Percentiles rank a stretch among this genome's conserved stretches.
phyloP scores from a whole-genome alignment of 1,284 basidiomycete species.

The Ganoderma resinaceum region DNA sequence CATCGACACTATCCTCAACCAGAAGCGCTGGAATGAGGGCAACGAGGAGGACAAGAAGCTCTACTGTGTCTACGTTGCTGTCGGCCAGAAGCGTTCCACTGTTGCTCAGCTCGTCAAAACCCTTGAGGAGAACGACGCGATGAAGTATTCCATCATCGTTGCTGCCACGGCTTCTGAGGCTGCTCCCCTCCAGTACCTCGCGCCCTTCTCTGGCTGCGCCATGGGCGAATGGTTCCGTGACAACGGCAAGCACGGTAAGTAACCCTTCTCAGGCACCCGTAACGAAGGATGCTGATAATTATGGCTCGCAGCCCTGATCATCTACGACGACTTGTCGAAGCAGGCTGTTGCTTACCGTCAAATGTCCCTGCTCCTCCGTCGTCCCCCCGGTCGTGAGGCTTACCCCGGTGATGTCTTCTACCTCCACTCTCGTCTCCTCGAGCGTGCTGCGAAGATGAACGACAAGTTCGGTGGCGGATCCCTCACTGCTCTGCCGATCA shows the following conservation, averaged over 20 bases:
- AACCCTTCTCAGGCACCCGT: constrained; percentile 19
- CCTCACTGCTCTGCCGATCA: constrained; percentile 97
- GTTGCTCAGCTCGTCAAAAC: constrained; percentile 99
- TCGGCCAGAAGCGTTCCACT: constrained; percentile 99
- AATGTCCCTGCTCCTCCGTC: constrained; percentile 99
- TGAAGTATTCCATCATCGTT: constrained; percentile 99
- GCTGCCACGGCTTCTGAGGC: constrained; percentile 99
- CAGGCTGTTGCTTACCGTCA: constrained; percentile 99
- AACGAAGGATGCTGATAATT: background rate
- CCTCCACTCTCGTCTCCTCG: constrained; percentile 99
- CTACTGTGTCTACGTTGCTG: constrained; percentile 99
- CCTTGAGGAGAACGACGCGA: constrained; percentile 98
- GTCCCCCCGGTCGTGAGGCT: constrained; percentile 99
- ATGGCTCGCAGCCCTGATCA: constrained; percentile 79
- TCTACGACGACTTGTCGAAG: constrained; percentile 99
- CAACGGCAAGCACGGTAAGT: constrained; percentile 91
- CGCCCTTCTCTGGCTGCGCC: constrained; percentile 99
- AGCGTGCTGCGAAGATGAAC: constrained; percentile 99
- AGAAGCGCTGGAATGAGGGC: constrained; percentile 99
- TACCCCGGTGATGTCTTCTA: constrained; percentile 99
- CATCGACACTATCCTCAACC: constrained; percentile 99
- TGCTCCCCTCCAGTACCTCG: constrained; percentile 98
- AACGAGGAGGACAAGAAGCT: constrained; percentile 97
- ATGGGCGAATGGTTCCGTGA: constrained; percentile 99
- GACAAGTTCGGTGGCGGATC: constrained; percentile 98